Conservation (phyloP, 2,329 filamentous ascomycete genomes). For the Trichoderma cornu-damae region DNA sequence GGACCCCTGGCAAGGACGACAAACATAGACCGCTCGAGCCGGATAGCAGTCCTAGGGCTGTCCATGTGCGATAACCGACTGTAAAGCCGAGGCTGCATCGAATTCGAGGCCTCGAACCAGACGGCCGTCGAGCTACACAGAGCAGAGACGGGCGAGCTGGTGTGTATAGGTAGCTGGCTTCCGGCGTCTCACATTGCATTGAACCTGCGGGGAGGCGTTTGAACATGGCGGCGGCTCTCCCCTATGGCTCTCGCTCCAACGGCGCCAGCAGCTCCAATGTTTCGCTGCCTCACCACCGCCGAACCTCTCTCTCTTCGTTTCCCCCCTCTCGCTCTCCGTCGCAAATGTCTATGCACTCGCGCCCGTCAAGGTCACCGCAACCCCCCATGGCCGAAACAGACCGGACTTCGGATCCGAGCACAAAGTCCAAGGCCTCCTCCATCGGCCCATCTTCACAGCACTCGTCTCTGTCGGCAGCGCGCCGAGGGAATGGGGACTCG, state of each 20-base stretch:
- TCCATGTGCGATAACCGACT: not conserved
- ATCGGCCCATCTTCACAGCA: conserved; percentile 57
- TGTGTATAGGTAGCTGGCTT: not conserved
- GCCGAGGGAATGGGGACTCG: conserved; percentile 47
- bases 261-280: conserved; percentile 35
- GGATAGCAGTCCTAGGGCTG: conserved; percentile 12
- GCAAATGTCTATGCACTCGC: conserved; percentile 51
- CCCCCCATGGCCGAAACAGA: conserved; percentile 48
- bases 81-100: not conserved
- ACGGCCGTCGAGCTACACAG: not conserved
- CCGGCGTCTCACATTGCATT: not conserved
- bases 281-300: conserved; percentile 31
- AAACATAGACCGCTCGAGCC: conserved; percentile 18
- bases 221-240: conserved; percentile 39
- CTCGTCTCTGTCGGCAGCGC: conserved; percentile 52
- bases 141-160: not conserved
- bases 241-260: conserved; percentile 39
- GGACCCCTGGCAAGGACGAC: conserved; percentile 2
- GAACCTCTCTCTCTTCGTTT: conserved; percentile 61
- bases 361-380: conserved; percentile 52
- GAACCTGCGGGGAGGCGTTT: not conserved
- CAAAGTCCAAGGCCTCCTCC: conserved; percentile 56
- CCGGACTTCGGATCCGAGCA: conserved; percentile 54
- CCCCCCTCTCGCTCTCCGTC: conserved; percentile 55
- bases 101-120: not conserved